phyloP scores from a whole-genome alignment of 345 rosid species.

The Corchorus olitorius region DNA sequence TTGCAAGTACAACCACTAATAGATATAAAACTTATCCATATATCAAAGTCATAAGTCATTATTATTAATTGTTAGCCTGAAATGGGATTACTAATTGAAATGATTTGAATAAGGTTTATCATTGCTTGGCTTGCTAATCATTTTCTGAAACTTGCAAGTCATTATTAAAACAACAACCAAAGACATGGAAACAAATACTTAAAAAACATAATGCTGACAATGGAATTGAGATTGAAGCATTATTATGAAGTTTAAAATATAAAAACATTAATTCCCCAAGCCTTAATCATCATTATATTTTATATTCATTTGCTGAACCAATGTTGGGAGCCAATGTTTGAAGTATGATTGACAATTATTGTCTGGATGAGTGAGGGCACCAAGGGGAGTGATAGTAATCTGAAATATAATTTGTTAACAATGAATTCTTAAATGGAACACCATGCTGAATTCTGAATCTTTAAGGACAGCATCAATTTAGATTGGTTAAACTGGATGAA shows the following conservation, averaged over 20 bases:
- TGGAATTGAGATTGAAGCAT: neutral
- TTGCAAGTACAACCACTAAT: neutral
- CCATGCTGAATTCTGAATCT: too few relatives aligned
- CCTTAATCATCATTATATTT: neutral
- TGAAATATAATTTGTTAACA: constrained; percentile 49
- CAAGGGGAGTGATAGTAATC: constrained; percentile 77
- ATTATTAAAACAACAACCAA: neutral
- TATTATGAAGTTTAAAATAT: neutral
- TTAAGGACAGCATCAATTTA: too few relatives aligned
- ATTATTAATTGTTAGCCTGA: neutral
- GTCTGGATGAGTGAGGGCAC: constrained; percentile 59
- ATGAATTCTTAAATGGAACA: too few relatives aligned
- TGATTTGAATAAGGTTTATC: neutral
- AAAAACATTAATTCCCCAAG: neutral
- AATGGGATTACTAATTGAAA: neutral
- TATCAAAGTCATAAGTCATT: neutral
- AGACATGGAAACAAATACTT: neutral
- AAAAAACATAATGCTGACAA: neutral
- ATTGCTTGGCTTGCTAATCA: neutral
- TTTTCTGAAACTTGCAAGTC: neutral
- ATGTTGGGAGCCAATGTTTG: constrained; percentile 60
- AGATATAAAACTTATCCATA: neutral
- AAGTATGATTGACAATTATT: constrained; percentile 48
- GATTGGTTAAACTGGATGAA: too few relatives aligned
- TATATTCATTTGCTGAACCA: constrained; percentile 23